Base-by-base conservation (phyloP, 495 filamentous ascomycete genomes). In the Tetracladium setigerum region DNA sequence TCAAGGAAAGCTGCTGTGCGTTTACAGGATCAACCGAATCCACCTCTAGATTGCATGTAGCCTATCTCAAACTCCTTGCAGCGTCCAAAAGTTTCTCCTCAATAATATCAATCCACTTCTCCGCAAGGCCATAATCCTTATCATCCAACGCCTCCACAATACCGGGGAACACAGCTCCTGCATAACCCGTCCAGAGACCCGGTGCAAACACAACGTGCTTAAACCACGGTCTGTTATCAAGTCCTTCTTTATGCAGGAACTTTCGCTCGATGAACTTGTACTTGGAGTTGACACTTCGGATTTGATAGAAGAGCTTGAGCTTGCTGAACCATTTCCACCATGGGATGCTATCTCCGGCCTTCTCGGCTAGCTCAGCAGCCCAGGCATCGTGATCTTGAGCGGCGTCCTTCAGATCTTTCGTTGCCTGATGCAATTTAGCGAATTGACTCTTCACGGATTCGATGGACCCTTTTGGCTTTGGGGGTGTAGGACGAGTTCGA, bases 161-260 rank as follows among this genome's bases (percentile, higher is more conserved):
- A 9, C 83, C 86, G 5, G 92, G 92, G 66, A 95, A 97, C 47
- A 92, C 56, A 62, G 72, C 57, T 1, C 88, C 89, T 0, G 87
- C 69, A 64, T 95, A 95, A 6, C 89, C 89, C 0, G 87, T 94
- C 88, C 88, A 95, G 34, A 88, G 56, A 1, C 89, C 79, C 18
- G 92, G 92, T 0, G 84, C 89, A 63, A 89, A 94, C 35, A 98
- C 69, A 37, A 95, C 78, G 64, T 98, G 94, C 65, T 95, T 95
- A 66, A 90, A 98, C 74, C 95, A 95, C 32, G 83, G 76, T 49
- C 92, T 74, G 30, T 84, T 82, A 43, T 90, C 89, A 65, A 94
- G 70, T 18, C 91, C 89, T 31, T 75, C 64, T 40, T 86, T 61
- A 59, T 95, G 89, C 44, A 96, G 63, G 47, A 98, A 78, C 63